Evolutionary conservation across 371 early-diverging fungal genomes (phyloP).

Genomic region (Mortierella sp.): DNA sequence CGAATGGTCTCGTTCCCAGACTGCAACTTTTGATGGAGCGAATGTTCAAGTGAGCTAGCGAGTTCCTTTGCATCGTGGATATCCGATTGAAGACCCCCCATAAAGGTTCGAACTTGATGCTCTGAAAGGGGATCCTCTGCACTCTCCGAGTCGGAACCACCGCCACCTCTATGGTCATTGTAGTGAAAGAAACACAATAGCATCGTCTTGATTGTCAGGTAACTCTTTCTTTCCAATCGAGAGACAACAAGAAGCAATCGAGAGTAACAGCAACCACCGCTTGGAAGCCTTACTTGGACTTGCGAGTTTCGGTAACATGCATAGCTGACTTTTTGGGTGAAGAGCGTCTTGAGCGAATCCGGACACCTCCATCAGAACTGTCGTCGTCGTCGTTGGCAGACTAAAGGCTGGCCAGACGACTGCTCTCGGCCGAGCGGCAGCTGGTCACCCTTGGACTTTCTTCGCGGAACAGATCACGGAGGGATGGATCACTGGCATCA

Average conservation of each 20-base stretch:
- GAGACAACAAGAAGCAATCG: not conserved
- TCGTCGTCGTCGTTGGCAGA: conserved; percentile 41
- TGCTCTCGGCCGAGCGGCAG: conserved; percentile 36
- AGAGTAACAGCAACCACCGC: too few relatives aligned
- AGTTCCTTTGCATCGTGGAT: conserved; percentile 25
- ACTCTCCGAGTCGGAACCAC: conserved; percentile 33
- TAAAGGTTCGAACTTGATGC: conserved; percentile 29
- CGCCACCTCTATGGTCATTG: not conserved
- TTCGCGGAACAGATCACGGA: conserved; percentile 31
- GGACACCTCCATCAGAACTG: conserved; percentile 11
- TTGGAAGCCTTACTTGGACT: not conserved
- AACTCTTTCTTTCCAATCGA: not conserved
- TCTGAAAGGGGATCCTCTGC: conserved; percentile 39
- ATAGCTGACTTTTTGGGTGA: conserved; percentile 15
- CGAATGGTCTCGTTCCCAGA: conserved; percentile 16
- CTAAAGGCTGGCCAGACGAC: conserved; percentile 25
- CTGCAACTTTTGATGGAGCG: conserved; percentile 16
- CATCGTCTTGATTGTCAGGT: not conserved
- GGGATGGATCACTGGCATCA: conserved; percentile 19
- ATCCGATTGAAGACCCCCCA: conserved; percentile 29
- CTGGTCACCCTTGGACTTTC: conserved; percentile 16
- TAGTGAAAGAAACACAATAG: not conserved
- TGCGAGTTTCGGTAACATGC: not conserved
- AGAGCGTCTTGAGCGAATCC: conserved; percentile 13
- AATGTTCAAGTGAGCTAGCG: conserved; percentile 24